Base-by-base conservation (phyloP, 2,329 filamentous ascomycete genomes). In the Trichophyton simii region DNA sequence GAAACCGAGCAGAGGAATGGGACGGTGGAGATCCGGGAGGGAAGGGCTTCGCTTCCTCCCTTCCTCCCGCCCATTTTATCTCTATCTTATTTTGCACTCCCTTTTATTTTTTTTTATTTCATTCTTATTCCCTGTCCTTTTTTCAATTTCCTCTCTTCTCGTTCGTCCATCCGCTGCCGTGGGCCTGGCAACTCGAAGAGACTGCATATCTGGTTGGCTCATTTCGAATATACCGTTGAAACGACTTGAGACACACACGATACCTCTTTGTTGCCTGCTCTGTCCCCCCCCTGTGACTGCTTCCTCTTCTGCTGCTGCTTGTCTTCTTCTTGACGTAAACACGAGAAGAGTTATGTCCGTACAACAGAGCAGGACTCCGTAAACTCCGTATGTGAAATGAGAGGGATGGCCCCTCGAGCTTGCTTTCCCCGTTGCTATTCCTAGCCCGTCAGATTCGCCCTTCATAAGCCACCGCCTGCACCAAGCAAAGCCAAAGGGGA, bases 11-110 rank as follows among this genome's bases (percentile, higher is more conserved):
- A 38, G 31, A 55, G 9, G 31, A 44, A 55, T 55, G 52, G 50
- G 52, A 55, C 52, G 52, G 52, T 55, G 52, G 52, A 55, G 52
- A 55, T 55, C 52, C 31, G 28, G 52, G 52, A 36, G 31, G 52
- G 52, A 55, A 55, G 28, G 44, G 46, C 46, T 52, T 52, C 46
- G 46, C 52, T 36, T 55, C 52, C 52, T 55, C 52, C 52, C 52
- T 55, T 20, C 52, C 52, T 36, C 52, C 52, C 52, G 28, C 25
- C 46, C 44, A 48, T 48, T 25, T 31, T 48, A 20, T 48, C 8
- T 44, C 13, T 44, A n/a, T n/a, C n/a, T 18, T n/a, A 44, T 44
- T 44, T 31, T 44, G 15, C 41, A 44, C n/a, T 52, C 22, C 20
- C 25, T 22, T 22, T 25, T 22, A 4, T 50, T 22, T 11, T 50